phyloP scores from a whole-genome alignment of 495 filamentous ascomycete genomes.

The Margaritispora aquatica region DNA sequence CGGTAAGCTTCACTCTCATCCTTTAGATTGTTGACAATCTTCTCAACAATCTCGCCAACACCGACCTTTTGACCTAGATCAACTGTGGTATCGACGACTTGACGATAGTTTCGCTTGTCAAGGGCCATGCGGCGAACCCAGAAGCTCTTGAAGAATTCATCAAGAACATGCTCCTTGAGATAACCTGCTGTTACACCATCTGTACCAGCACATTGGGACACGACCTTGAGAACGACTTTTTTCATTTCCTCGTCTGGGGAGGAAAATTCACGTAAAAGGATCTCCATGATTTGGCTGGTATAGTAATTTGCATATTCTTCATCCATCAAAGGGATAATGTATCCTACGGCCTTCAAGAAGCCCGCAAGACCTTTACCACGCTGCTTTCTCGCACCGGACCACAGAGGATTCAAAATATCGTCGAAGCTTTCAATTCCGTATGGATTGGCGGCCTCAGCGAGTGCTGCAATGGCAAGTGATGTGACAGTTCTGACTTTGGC shows the following conservation, averaged over 20 bases:
- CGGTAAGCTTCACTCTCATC: slow-evolving; percentile 97
- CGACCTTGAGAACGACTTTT: slow-evolving; percentile 95
- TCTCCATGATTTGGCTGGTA: slow-evolving; percentile 98
- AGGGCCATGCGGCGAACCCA: slow-evolving; percentile 97
- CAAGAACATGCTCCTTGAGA: slow-evolving; percentile 88
- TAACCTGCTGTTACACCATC: slow-evolving; percentile 92
- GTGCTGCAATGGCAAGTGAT: slow-evolving; percentile 86
- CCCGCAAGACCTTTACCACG: slow-evolving; percentile 93
- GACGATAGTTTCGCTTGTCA: slow-evolving; percentile 93
- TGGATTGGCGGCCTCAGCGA: slow-evolving; percentile 94
- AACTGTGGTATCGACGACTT: slow-evolving; percentile 97
- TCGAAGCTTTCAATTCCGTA: slow-evolving; percentile 99
- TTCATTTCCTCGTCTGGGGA: slow-evolving; percentile 99
- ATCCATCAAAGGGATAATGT: slow-evolving; percentile 98
- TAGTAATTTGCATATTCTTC: slow-evolving; percentile 99
- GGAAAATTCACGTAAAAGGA: slow-evolving; percentile 89
- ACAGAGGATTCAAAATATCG: slow-evolving; percentile 79
- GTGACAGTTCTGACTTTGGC: slow-evolving; percentile 96
- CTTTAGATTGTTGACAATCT: slow-evolving; percentile 90
- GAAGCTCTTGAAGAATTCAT: slow-evolving; percentile 98
- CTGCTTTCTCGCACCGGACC: slow-evolving; percentile 58
- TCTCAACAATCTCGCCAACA: slow-evolving; percentile 87
- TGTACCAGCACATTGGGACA: slow-evolving; percentile 93
- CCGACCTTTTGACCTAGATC: slow-evolving; percentile 97
- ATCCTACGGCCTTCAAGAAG: slow-evolving; percentile 95